Conservation (phyloP, 1,284 basidiomycete species). For the Paramarasmius palmivorus region DNA sequence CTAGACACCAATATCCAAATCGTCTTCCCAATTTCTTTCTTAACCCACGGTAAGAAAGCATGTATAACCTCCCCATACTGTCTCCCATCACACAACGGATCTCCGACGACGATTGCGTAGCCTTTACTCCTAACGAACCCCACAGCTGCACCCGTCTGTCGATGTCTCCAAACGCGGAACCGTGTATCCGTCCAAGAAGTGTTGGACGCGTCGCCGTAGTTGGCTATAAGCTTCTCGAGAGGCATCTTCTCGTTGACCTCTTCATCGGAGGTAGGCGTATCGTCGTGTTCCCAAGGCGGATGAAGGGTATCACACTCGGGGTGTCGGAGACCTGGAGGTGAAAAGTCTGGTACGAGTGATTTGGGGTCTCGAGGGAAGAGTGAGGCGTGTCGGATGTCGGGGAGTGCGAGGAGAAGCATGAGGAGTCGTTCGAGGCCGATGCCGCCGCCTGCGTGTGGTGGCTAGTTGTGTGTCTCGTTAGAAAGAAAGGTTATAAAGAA, state of each 20-base stretch:
- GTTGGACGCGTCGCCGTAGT: constrained; percentile 48
- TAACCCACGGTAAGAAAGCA: constrained; percentile 33
- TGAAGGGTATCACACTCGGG: constrained; percentile 10
- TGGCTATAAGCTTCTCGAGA: constrained; percentile 36
- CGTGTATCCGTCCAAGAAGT: constrained; percentile 46
- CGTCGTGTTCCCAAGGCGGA: constrained; percentile 1
- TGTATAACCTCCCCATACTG: constrained; percentile 35
- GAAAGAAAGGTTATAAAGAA: not conserved
- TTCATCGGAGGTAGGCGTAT: not conserved
- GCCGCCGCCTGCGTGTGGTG: constrained; percentile 87
- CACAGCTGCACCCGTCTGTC: constrained; percentile 37
- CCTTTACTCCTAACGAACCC: constrained; percentile 31
- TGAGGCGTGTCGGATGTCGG: constrained; percentile 92
- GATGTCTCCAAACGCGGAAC: constrained; percentile 43
- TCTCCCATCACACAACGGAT: constrained; percentile 39
- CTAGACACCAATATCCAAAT: constrained; percentile 52
- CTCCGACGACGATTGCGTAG: constrained; percentile 25
- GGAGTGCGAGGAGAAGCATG: constrained; percentile 92
- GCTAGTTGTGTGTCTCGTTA: constrained; percentile 20
- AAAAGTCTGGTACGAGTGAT: constrained; percentile 11
- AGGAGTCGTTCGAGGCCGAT: constrained; percentile 92
- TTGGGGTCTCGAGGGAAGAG: constrained; percentile 95
- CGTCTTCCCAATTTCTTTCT: constrained; percentile 34
- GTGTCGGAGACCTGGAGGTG: constrained; percentile 6
- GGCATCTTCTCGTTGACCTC: constrained; percentile 6